These are phyloP conservation scores for Arthrocladium fulminans DNA, from an alignment of 2,329 filamentous ascomycete species.

Conservation along the genomic window DNA sequence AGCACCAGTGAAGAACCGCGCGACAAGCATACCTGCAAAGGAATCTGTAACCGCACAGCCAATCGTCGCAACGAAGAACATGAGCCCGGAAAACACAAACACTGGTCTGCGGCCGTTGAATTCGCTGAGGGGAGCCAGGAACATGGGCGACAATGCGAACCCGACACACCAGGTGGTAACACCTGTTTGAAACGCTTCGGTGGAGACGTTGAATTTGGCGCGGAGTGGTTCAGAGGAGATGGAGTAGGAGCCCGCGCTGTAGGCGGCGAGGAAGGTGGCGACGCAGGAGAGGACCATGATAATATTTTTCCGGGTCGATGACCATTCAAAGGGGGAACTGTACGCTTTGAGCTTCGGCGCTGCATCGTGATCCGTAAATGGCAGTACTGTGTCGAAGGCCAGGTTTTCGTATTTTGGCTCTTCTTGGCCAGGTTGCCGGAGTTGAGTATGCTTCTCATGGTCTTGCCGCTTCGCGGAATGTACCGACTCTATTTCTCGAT, in stretches of 20 bases:
- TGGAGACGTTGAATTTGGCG: constrained; percentile 54
- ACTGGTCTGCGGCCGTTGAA: constrained; percentile 79
- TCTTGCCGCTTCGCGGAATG: not conserved
- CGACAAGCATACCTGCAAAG: constrained; percentile 64
- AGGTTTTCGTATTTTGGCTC: constrained; percentile 51
- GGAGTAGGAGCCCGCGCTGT: constrained; percentile 71
- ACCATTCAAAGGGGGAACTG: constrained; percentile 65
- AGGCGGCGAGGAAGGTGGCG: constrained; percentile 69
- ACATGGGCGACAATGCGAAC: constrained; percentile 77
- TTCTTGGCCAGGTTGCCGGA: not conserved
- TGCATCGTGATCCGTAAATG: constrained; percentile 31
- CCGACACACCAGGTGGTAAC: constrained; percentile 76
- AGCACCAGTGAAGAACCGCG: constrained; percentile 68
- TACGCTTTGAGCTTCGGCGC: constrained; percentile 59
- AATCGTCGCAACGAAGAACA: constrained; percentile 58
- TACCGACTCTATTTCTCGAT: constrained; percentile 1
- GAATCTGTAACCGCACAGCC: constrained; percentile 63
- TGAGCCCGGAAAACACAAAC: constrained; percentile 62
- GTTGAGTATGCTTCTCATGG: not conserved
- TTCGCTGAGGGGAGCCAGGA: constrained; percentile 78
- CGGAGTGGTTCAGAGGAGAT: constrained; percentile 59
- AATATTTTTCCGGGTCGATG: constrained; percentile 56
- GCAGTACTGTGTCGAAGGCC: constrained; percentile 52
- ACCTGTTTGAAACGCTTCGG: constrained; percentile 56
- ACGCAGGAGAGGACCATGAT: constrained; percentile 66